These are phyloP conservation scores for Pachysandra terminalis DNA, from an alignment of 164 flowering plant species.

Conservation along the genomic window DNA sequence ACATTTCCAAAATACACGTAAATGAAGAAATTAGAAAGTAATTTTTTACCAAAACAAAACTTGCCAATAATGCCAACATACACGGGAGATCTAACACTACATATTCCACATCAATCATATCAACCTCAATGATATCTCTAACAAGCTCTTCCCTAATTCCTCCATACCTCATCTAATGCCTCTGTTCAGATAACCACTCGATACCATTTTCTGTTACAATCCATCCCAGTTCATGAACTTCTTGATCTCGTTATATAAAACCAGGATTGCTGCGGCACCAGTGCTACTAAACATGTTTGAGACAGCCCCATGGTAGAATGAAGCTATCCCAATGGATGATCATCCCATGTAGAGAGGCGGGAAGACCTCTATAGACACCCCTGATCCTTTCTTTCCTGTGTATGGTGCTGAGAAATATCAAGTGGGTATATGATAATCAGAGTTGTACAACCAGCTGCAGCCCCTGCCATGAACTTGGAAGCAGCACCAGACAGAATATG, in stretches of 20 bases:
- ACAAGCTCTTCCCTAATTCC: too few relatives aligned
- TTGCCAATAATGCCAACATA: too few relatives aligned
- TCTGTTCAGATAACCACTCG: not conserved
- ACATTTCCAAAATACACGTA: too few relatives aligned
- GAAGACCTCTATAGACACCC: too few relatives aligned
- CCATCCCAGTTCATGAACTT: conserved; percentile 73
- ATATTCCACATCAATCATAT: conserved; percentile 3
- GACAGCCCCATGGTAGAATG: conserved; percentile 85
- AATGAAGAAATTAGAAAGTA: too few relatives aligned
- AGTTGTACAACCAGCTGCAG: conserved; percentile 72
- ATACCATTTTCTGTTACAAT: conserved; percentile 17
- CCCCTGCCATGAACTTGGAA: too few relatives aligned
- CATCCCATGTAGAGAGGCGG: conserved; percentile 96
- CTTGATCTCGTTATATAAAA: conserved; percentile 86
- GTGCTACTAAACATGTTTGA: conserved; percentile 94
- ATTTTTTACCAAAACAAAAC: too few relatives aligned
- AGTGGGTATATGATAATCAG: conserved; percentile 83
- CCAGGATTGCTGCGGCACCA: too few relatives aligned
- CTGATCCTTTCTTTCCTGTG: conserved; percentile 51
- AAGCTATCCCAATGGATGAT: conserved; percentile 77
- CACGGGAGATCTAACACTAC: too few relatives aligned
- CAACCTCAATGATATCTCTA: too few relatives aligned
- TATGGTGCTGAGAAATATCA: conserved; percentile 70
- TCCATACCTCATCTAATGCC: too few relatives aligned
- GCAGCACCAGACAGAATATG: too few relatives aligned